Evolutionary conservation across 441 rosid species (phyloP).

Genomic region (Biscutella laevigata): DNA sequence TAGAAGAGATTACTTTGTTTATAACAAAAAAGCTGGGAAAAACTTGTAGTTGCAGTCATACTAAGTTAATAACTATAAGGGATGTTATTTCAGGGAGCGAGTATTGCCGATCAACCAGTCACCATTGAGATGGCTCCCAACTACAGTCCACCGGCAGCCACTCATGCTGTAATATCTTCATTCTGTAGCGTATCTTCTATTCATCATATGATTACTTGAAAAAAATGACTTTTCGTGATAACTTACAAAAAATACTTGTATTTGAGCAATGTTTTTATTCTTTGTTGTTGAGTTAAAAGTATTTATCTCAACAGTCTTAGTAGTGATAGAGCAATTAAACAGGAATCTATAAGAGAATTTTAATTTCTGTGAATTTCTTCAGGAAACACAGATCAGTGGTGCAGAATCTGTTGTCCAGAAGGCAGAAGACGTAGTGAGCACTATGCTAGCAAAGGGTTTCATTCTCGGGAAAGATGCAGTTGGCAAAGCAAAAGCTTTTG

Average conservation of each 20-base stretch:
- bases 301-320: neutral
- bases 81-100: conserved; percentile 39
- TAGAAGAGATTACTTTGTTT: neutral
- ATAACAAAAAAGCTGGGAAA: neutral
- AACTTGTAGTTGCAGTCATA: neutral
- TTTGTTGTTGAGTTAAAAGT: neutral
- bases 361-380: conserved; percentile 13
- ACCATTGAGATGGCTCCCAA: conserved; percentile 40
- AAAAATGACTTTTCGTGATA: neutral
- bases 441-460: conserved; percentile 91
- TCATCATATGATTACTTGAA: neutral
- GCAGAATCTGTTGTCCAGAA: conserved; percentile 59
- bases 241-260: neutral
- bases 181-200: neutral
- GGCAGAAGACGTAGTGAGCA: conserved; percentile 84
- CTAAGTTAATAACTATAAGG: conserved; percentile 7
- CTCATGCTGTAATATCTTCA: conserved; percentile 23
- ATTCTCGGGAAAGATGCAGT: conserved; percentile 90
- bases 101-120: conserved; percentile 48
- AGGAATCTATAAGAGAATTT: neutral
- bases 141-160: conserved; percentile 31
- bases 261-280: neutral
- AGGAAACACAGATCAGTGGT: conserved; percentile 40
- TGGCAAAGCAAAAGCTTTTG: conserved; percentile 68
- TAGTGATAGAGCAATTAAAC: neutral